A percentile compares a stretch with the other conserved stretches of the same genome.
Evolutionary conservation across 768 basidiomycete species (phyloP).

Genomic region (Tulasnella sp.): DNA sequence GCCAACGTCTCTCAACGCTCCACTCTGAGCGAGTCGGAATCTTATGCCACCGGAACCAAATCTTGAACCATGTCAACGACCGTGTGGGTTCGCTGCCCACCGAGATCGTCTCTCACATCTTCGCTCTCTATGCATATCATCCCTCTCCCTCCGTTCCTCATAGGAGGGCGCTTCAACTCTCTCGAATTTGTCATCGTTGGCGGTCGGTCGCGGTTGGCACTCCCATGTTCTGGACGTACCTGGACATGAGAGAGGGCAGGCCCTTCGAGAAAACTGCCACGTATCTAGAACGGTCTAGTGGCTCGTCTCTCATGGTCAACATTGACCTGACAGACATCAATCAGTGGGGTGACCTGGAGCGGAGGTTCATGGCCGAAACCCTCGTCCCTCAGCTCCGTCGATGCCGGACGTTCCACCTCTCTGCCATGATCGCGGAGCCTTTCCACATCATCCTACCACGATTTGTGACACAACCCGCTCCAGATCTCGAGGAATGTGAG

Average conservation of each 20-base stretch:
- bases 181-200: slow-evolving; percentile 11
- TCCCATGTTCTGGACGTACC: slow-evolving; percentile 12
- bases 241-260: slow-evolving; percentile 7
- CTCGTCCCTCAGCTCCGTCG: slow-evolving; percentile 5
- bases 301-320: neutral
- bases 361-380: neutral
- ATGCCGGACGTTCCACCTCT: slow-evolving; percentile 6
- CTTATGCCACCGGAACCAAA: neutral
- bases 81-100: neutral
- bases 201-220: neutral
- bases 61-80: neutral
- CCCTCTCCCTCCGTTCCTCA: neutral
- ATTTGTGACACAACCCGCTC: neutral
- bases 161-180: neutral
- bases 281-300: slow-evolving; percentile 5
- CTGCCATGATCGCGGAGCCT: neutral
- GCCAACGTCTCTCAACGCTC: neutral
- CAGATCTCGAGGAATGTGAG: neutral
- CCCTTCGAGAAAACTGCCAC: slow-evolving; percentile 4
- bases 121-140: neutral
- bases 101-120: slow-evolving; percentile 3
- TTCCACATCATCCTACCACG: slow-evolving; percentile 6
- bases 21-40: neutral
- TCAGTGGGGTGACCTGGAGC: neutral
- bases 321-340: slow-evolving; percentile 8